These are phyloP conservation scores for Fusarium brachygibbosum DNA, from an alignment of 2,329 filamentous ascomycete species.

Conservation along the genomic window DNA sequence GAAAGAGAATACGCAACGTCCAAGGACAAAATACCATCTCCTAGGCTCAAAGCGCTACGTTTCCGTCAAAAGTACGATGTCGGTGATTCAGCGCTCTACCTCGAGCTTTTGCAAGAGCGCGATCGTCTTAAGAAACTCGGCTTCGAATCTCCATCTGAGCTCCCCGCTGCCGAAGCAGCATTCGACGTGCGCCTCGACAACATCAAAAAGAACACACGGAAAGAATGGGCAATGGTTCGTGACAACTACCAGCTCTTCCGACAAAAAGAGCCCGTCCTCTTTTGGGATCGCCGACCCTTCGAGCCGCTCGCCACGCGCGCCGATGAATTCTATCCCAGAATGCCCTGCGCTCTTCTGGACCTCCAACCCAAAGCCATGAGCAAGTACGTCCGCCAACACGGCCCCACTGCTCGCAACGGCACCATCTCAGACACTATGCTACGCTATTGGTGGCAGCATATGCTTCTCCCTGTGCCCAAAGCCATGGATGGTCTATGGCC, in stretches of 20 bases:
- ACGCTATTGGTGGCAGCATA: constrained; percentile 58
- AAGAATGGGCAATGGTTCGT: constrained; percentile 57
- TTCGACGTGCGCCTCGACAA: constrained; percentile 55
- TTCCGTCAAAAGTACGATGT: constrained; percentile 47
- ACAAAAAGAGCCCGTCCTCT: constrained; percentile 65
- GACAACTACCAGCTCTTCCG: constrained; percentile 69
- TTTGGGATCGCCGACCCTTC: constrained; percentile 77
- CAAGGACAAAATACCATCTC: neutral
- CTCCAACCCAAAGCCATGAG: constrained; percentile 71
- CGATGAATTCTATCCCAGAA: constrained; percentile 76
- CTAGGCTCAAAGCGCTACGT: constrained; percentile 50
- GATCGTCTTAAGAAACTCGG: constrained; percentile 42
- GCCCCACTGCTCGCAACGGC: constrained; percentile 58
- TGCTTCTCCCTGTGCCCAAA: constrained; percentile 59
- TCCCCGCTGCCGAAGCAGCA: constrained; percentile 49
- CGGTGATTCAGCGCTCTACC: constrained; percentile 43
- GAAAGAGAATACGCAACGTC: constrained; percentile 48
- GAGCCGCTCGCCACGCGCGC: constrained; percentile 74
- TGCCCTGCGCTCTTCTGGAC: constrained; percentile 72
- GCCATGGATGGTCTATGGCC: constrained; percentile 68
- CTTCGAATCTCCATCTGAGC: constrained; percentile 42
- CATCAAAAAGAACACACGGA: constrained; percentile 52
- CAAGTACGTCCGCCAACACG: constrained; percentile 62
- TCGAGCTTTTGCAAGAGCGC: constrained; percentile 54
- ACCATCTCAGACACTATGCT: constrained; percentile 67